A percentile compares a stretch with the other conserved stretches of the same genome.
Conservation (phyloP, 768 basidiomycete genomes). For the Dentipellis fragilis region DNA sequence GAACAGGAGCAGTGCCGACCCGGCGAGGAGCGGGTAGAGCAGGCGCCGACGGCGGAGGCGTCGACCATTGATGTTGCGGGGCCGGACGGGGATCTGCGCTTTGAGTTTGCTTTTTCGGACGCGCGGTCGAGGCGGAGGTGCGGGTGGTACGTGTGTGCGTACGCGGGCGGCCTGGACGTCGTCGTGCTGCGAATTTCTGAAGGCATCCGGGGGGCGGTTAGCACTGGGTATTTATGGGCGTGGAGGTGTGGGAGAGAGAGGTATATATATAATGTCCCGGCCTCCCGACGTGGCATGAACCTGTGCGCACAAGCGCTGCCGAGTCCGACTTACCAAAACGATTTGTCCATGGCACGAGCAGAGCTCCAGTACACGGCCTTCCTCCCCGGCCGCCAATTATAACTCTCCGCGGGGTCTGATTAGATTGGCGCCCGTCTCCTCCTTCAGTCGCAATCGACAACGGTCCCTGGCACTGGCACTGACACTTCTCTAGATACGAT, state of each 20-base stretch:
- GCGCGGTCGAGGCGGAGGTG: neutral
- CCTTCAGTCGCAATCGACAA: too few species aligned
- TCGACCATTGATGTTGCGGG: neutral
- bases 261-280: neutral
- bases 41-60: constrained; percentile 2
- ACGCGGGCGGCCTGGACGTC: neutral
- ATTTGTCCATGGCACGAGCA: too few species aligned
- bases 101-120: neutral
- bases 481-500: neutral
- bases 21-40: neutral
- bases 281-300: too few species aligned
- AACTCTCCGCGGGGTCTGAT: too few species aligned
- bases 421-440: too few species aligned
- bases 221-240: neutral
- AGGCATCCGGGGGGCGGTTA: neutral
- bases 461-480: too few species aligned
- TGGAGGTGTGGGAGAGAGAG: neutral
- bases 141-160: neutral
- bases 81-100: neutral
- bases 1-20: constrained; percentile 1
- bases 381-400: too few species aligned
- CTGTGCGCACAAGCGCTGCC: neutral
- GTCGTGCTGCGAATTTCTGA: neutral
- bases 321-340: neutral
- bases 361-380: too few species aligned